These are phyloP conservation scores for Puya raimondii DNA, from an alignment of 176 grass and related monocot genomes.

Conservation along the genomic window DNA sequence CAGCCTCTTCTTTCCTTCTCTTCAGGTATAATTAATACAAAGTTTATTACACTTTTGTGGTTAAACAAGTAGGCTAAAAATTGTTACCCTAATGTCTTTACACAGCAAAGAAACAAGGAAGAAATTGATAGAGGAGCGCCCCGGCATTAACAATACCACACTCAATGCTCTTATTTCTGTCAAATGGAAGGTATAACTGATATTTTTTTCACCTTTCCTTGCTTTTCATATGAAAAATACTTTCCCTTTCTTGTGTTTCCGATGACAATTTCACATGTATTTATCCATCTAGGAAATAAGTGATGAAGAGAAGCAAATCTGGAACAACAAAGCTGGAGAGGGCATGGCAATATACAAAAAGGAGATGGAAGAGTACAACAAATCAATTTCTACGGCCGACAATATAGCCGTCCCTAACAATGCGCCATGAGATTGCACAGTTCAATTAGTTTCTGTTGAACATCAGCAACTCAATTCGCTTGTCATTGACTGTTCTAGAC, in stretches of 20 bases:
- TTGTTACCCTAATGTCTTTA: neutral
- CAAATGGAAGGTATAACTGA: conserved; percentile 62
- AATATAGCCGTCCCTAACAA: conserved; percentile 16
- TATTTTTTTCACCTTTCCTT: neutral
- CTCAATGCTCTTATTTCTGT: conserved; percentile 56
- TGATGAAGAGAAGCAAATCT: conserved; percentile 39
- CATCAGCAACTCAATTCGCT: neutral
- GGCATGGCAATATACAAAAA: conserved; percentile 48
- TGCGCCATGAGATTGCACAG: neutral
- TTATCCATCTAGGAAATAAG: conserved; percentile 30
- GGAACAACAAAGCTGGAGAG: conserved; percentile 47
- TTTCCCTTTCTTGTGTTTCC: neutral
- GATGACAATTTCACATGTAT: neutral
- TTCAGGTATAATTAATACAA: conserved; percentile 38
- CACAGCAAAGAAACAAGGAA: conserved; percentile 60
- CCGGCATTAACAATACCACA: conserved; percentile 36
- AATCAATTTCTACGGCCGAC: conserved; percentile 14
- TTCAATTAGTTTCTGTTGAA: conserved; percentile 2
- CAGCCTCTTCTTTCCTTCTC: conserved; percentile 67
- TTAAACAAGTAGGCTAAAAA: neutral
- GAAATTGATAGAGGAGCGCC: conserved; percentile 45
- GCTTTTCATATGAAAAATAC: neutral
- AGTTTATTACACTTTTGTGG: neutral
- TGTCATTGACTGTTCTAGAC: neutral
- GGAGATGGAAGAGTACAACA: conserved; percentile 68